phyloP scores from a whole-genome alignment of 75 land plant genomes.

The Adiantum capillusveneris region DNA sequence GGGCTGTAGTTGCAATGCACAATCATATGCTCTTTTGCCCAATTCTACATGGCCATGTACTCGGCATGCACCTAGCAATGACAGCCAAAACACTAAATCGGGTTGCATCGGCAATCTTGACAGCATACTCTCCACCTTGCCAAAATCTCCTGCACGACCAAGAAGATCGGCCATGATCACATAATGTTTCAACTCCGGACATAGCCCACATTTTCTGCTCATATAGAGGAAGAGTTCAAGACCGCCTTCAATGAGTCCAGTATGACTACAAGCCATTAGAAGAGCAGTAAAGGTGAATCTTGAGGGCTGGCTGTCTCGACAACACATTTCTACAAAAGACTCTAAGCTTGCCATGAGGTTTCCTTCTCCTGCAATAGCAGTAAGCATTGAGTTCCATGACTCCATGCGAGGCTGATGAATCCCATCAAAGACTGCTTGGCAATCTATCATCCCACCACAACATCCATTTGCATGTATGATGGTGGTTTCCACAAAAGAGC shows the following conservation, averaged over 20 bases:
- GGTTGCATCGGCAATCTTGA: constrained; percentile 20
- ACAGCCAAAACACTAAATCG: constrained; percentile 11
- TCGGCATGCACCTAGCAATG: constrained; percentile 34
- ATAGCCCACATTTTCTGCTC: background rate
- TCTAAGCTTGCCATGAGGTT: background rate
- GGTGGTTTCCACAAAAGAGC: background rate
- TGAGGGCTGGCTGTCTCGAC: background rate
- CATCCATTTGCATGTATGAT: background rate
- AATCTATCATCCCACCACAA: background rate
- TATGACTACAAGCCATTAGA: constrained; percentile 3
- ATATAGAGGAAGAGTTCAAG: background rate
- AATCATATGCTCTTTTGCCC: background rate
- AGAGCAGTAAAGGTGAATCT: background rate
- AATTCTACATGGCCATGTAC: constrained; percentile 16
- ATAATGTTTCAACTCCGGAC: constrained; percentile 9
- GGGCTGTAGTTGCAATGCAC: constrained; percentile 42
- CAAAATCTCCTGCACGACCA: constrained; percentile 12
- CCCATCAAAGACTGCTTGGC: background rate
- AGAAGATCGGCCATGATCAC: constrained; percentile 17
- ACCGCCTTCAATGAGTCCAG: background rate
- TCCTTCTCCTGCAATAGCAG: background rate
- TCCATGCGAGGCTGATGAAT: background rate
- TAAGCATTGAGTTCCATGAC: background rate
- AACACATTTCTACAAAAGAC: background rate
- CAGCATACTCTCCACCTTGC: constrained; percentile 13